Evolutionary conservation across 148 eudicot genomes (phyloP), one percentile per base, ranked within the genome.

Genomic region (Silene conica): DNA sequence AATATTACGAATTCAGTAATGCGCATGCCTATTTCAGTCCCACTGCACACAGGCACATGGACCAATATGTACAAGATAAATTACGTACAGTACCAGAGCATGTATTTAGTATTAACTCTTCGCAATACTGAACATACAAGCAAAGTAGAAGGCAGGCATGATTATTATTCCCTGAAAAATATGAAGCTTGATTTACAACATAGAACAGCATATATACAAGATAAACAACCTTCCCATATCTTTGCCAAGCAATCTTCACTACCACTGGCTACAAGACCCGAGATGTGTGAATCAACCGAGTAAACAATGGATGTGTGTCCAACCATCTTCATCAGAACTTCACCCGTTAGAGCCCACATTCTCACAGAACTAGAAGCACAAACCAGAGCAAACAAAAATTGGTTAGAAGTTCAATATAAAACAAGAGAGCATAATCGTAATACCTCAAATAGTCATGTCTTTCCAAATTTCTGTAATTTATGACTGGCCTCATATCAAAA

Each of bases 241-340:
- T 89, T 95, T 59, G 86, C 96, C 54, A 80, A 87, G 76, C 92
- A 82, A 75, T 95, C 99, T 86, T 95, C 99, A 78, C 99, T 95
- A n/a, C 89, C 92, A 84, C 96, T 95, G 77, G 84, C 92, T 79
- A 95, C 78, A 81, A 87, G 90, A 75, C 97, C 99, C 48, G 92
- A 88, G 21, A 52, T 58, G 73, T 92, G 93, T 41, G 99, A 89
- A 85, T 95, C 94, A 66, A 95, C 97, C 73, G 99, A 90, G 84
- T 95, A 95, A 78, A 95, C 97, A 72, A 95, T 89, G 18, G 97
- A 86, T 50, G 92, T 85, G 79, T 95, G 99, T 71, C 99, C 99
- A 78, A 90, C 99, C 99, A 95, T 89, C 87, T 95, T 97, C 94
- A 89, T 55, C 63, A 95, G 80, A 84, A 84, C 89, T 83, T 95